Base-by-base conservation (phyloP, 2,329 filamentous ascomycete species). In the Diplodia corticola region DNA sequence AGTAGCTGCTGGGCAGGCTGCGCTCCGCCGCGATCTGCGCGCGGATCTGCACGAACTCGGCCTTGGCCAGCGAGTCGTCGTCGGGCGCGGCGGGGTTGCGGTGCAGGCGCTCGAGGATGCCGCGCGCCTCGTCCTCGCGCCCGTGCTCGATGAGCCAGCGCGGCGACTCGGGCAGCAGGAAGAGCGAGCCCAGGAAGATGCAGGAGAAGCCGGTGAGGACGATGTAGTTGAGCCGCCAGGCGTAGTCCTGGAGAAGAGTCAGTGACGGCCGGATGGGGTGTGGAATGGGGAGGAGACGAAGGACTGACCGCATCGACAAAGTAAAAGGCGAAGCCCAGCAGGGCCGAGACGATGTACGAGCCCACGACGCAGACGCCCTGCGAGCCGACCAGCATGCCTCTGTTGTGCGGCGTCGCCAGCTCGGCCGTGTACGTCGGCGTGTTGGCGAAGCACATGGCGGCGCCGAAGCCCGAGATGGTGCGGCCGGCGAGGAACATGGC, bases 301-400 rank as follows among this genome's bases (percentile, higher is more conserved):
- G 35, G 55, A 30, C 44, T 12, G 7, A 44, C 26, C 4, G 17
- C 22, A 4, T 53, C 33, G 51, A 66, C 54, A 26, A 51, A 66
- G 55, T 63, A 49, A 33, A 66, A 66, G 1, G 44, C 64, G 10
- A 66, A 28, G n/a, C 86, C 83, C 50, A 94, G 87, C 0, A 82
- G 77, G 88, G 90, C 94, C 2, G 92, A 92, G 7, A 91, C 80
- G 5, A 93, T 75, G 75, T 96, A 96, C 1, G 92, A 92, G 33
- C 93, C 84, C 5, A 95, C 90, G 67, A 96, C 88, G 71, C 93
- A 91, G 26, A 96, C 80, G 13, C 90, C 86, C 68, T 92, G 89
- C 67, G 37, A 53, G 9, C 65, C 65, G 44, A 65, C 59, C 6
- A 67, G 65, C 65, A 64, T 57, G 17, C 65, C 65, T 22, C 65